Base-by-base conservation (phyloP, 2,329 filamentous ascomycete genomes). In the Dryadomyces quercivorus region DNA sequence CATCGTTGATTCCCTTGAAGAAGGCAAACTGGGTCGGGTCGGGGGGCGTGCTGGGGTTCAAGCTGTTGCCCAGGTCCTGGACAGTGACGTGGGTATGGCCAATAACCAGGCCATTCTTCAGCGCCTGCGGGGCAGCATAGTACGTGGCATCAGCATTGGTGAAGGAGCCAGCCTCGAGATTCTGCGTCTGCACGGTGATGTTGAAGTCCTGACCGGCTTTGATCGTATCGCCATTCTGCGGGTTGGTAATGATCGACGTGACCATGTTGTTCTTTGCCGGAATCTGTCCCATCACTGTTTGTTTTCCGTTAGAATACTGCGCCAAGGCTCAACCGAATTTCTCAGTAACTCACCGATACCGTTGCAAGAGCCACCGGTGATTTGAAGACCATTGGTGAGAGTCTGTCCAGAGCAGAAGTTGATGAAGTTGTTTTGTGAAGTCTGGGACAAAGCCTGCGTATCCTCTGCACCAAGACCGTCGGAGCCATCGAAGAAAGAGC, bases 21-120 rank as follows among this genome's bases (percentile, higher is more conserved):
- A 70, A 70, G 34, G 62, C 66, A 47, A 66, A 82, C 61, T 72
- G 65, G 12, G 65, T 68, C 13, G 80, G 70, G 58, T 81, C 72
- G 10, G 77, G 70, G 16, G 79, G 72, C 8, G 65, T 59, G 2
- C 60, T 66, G 1, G 79, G 78, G 63, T 74, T 78, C 57, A 76
- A 61, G 45, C 64, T 67, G 60, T 67, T 65, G 38, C 78, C 79
- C 40, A 78, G 68, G 57, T 78, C 72, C 64, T 82, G 80, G 22
- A 82, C 69, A 26, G 75, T 78, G 55, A 82, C 68, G 65, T 82
- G 80, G 3, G 76, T 77, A 68, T 82, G 80, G 12, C 80, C 80
- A 48, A 81, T 74, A 59, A 82, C 70, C 42, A 71, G 64, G 46
- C 78, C 78, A 22, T 64, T 55, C 45, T 64, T 64, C 5, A 82